Evolutionary conservation across 108 stramenopile genomes (phyloP).

Genomic region (Cyclostephanos invisitatus): DNA sequence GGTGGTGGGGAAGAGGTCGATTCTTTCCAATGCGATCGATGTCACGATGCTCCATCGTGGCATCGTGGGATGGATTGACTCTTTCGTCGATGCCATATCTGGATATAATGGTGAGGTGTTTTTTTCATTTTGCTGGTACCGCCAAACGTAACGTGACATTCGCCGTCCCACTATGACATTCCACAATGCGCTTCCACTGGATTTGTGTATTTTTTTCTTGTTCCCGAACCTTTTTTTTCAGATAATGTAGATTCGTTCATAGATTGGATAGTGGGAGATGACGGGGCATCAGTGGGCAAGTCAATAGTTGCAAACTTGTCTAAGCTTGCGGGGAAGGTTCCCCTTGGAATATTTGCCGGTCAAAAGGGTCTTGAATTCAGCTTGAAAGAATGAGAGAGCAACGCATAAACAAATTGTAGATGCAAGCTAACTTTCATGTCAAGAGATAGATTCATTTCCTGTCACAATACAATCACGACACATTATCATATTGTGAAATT

Average conservation of each 20-base stretch:
- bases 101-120: slow-evolving; percentile 38
- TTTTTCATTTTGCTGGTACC: no score
- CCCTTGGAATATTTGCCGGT: slow-evolving; percentile 4
- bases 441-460: no score
- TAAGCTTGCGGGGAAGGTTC: not conserved
- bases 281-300: slow-evolving; percentile 4
- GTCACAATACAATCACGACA: no score
- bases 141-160: not conserved
- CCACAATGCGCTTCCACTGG: not conserved
- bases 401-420: no score
- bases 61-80: slow-evolving; percentile 30
- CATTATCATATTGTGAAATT: no score
- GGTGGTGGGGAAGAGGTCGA: slow-evolving; percentile 18
- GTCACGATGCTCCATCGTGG: slow-evolving; percentile 37
- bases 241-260: slow-evolving; percentile 7
- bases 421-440: no score
- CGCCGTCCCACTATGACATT: not conserved
- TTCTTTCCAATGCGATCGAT: slow-evolving; percentile 26
- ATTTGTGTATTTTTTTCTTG: not conserved
- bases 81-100: slow-evolving; percentile 32
- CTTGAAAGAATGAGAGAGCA: slow-evolving; percentile 1
- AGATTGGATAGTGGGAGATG: slow-evolving; percentile 7
- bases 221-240: not conserved
- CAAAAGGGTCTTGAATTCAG: slow-evolving; percentile 1
- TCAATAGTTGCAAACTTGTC: not conserved